Evolutionary conservation across 176 grass and related monocot species (phyloP), one percentile per base, ranked within the genome.

Genomic region (Dactylis glomerata): DNA sequence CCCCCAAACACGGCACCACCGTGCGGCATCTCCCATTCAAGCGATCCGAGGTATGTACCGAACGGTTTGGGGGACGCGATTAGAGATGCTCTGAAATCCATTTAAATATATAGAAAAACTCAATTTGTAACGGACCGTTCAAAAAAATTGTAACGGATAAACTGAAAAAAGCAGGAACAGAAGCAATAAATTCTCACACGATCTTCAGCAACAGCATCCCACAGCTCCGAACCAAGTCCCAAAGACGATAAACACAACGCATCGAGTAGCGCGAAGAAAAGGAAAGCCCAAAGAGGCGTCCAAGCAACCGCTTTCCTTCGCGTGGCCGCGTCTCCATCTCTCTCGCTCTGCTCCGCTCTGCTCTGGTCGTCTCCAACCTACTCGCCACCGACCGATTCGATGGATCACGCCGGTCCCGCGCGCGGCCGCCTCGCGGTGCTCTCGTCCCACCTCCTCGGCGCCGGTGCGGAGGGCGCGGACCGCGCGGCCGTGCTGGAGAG

Each of bases 351-450:
- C 62, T 32, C 62, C 16, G 63, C 16, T 66, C 6, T 23, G 54
- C 54, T 57, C 32, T 36, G 63, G 63, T 67, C 63, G 31, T 36
- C 32, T 36, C 63, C 62, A 20, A 6, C 63, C 9, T 68, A 3
- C 62, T 52, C 81, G 63, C 65, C 63, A 8, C 85, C 56, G 76
- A 36, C 47, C 44, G 57, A 19, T 6, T 61, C 59, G 68, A 94
- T 94, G 92, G 89, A 94, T 51, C 68, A 56, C 68, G 50, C 85
- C 34, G 88, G 88, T 23, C 76, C 83, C 57, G 87, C 90, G 45
- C 76, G 83, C 24, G 64, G 36, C 51, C 90, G 95, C 40, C 78
- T 98, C 58, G 79, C 85, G 5, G 89, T 90, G 63, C 83, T 98
- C 75, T 89, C 89, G 0, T 59, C 85, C 31, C 95, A 95, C 85